Conservation (phyloP, 2,329 filamentous ascomycete species). For the Colletotrichum sp. region DNA sequence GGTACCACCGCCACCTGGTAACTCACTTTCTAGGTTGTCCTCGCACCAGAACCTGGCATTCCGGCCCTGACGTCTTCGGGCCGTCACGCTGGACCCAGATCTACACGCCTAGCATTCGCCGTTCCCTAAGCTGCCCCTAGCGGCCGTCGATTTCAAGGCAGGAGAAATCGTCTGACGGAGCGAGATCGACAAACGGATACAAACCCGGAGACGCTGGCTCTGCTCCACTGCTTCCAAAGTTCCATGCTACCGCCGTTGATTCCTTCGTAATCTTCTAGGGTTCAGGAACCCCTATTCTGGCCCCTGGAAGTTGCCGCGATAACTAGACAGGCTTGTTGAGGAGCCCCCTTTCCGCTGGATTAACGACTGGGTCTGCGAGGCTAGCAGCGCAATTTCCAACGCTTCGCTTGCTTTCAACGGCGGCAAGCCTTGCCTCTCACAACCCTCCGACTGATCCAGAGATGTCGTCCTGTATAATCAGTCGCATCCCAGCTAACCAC, state of each 20-base stretch:
- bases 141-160: neutral
- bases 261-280: slow-evolving; percentile 2
- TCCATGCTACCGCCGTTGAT: neutral
- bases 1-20: neutral
- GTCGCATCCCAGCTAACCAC: neutral
- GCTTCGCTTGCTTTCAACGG: neutral
- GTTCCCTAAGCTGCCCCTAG: slow-evolving; percentile 2
- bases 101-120: slow-evolving; percentile 10
- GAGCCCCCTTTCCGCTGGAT: slow-evolving; percentile 4
- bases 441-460: neutral
- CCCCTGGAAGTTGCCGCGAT: neutral
- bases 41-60: neutral
- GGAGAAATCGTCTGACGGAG: neutral
- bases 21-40: neutral
- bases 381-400: slow-evolving; percentile 6
- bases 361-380: neutral
- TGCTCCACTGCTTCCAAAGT: slow-evolving; percentile 20
- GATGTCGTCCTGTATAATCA: neutral
- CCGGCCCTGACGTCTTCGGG: slow-evolving; percentile 13
- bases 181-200: slow-evolving; percentile 15
- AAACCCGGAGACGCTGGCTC: neutral
- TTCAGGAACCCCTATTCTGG: slow-evolving; percentile 14
- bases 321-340: neutral
- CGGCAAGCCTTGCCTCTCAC: neutral
- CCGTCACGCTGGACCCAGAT: slow-evolving; percentile 17